Evolutionary conservation across 2,329 filamentous ascomycete genomes (phyloP).

Genomic region (Aspergillus sp.): DNA sequence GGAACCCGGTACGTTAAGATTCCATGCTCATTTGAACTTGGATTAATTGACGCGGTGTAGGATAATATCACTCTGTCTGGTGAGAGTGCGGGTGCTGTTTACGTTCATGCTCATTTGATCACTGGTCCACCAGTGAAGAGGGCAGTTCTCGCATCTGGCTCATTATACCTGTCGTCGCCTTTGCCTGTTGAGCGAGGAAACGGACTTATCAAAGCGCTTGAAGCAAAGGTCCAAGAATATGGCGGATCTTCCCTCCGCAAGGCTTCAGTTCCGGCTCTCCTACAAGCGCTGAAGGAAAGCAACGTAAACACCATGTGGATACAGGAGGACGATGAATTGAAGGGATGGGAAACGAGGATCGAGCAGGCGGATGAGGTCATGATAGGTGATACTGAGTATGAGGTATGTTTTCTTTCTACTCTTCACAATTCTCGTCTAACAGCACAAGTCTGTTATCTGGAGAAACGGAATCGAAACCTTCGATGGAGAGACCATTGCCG

Average conservation of each 20-base stretch:
- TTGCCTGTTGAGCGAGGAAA: constrained; percentile 35
- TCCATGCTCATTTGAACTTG: too few species aligned
- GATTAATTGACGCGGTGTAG: constrained; percentile 19
- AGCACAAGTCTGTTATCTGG: constrained; percentile 46
- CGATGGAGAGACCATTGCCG: constrained; percentile 33
- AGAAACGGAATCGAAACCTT: constrained; percentile 43
- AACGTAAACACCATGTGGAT: constrained; percentile 46
- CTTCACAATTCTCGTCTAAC: background rate
- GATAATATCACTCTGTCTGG: constrained; percentile 44
- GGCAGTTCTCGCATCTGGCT: constrained; percentile 44
- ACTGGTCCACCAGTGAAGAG: constrained; percentile 33
- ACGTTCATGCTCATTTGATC: constrained; percentile 45
- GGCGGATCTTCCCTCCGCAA: constrained; percentile 29
- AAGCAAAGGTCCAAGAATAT: constrained; percentile 27
- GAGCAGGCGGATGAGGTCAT: constrained; percentile 39
- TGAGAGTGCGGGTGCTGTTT: constrained; percentile 50
- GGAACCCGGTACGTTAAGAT: constrained; percentile 33
- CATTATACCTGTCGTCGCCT: constrained; percentile 45
- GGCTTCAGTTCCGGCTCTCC: constrained; percentile 29
- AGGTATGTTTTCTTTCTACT: constrained; percentile 26
- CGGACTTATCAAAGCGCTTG: constrained; percentile 29
- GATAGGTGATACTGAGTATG: constrained; percentile 47
- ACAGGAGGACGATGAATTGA: constrained; percentile 38
- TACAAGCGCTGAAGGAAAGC: constrained; percentile 36
- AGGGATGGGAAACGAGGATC: constrained; percentile 36